phyloP scores from a whole-genome alignment of 768 basidiomycete genomes.

The Termitomyces sp. region DNA sequence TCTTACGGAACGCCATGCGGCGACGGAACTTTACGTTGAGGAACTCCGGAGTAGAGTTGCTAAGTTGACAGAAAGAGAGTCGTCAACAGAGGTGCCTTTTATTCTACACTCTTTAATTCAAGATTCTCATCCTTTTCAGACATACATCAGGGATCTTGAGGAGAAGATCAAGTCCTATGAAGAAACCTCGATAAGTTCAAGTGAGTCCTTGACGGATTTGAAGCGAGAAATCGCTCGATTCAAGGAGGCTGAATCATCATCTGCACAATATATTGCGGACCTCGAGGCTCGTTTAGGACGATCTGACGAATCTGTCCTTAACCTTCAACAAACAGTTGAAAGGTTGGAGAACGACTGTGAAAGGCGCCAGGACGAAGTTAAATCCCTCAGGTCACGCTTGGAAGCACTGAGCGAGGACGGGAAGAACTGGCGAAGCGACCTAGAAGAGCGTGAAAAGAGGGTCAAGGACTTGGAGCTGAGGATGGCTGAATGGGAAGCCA shows the following conservation, averaged over 20 bases:
- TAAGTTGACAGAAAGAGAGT: slow-evolving; percentile 84
- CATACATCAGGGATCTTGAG: slow-evolving; percentile 91
- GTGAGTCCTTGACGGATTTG: slow-evolving; percentile 76
- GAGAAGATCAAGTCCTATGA: slow-evolving; percentile 84
- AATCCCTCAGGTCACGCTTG: slow-evolving; percentile 63
- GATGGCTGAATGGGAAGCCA: slow-evolving; percentile 74
- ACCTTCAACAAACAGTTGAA: slow-evolving; percentile 67
- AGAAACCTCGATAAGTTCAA: slow-evolving; percentile 71
- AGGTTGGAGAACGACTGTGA: slow-evolving; percentile 72
- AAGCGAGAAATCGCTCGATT: slow-evolving; percentile 75
- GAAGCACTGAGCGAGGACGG: slow-evolving; percentile 66
- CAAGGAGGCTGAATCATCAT: slow-evolving; percentile 69
- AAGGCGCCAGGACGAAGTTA: slow-evolving; percentile 66
- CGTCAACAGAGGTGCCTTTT: slow-evolving; percentile 76
- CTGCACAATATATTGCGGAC: slow-evolving; percentile 76
- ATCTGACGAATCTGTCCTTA: slow-evolving; percentile 71
- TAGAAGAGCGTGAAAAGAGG: slow-evolving; percentile 76
- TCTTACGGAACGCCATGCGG: slow-evolving; percentile 63
- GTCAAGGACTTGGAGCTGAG: slow-evolving; percentile 73
- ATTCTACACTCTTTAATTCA: background rate
- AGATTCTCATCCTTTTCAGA: slow-evolving; percentile 38
- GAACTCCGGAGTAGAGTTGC: slow-evolving; percentile 76
- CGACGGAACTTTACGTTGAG: slow-evolving; percentile 82
- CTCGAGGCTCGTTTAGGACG: slow-evolving; percentile 77
- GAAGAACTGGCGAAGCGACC: slow-evolving; percentile 76